These are phyloP conservation scores for Rhinocladiella similis DNA, from an alignment of 2,329 filamentous ascomycete genomes.

Conservation along the genomic window DNA sequence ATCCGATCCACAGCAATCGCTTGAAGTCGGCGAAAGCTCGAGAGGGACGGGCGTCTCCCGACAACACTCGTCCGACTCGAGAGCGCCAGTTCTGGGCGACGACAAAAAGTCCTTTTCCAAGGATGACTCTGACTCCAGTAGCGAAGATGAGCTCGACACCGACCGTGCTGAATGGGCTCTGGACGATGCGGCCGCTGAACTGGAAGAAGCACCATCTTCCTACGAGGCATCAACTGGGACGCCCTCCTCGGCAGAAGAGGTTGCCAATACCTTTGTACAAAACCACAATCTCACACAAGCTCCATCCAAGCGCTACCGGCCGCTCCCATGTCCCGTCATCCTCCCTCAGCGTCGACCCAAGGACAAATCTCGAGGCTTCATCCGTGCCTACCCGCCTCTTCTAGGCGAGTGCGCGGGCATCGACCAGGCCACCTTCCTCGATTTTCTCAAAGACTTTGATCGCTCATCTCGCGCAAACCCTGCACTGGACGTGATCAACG, in stretches of 20 bases:
- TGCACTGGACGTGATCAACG: slow-evolving; percentile 27
- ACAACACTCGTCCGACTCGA: neutral
- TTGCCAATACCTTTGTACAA: slow-evolving; percentile 15
- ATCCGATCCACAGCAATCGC: neutral
- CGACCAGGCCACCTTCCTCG: slow-evolving; percentile 49
- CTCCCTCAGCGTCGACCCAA: slow-evolving; percentile 55
- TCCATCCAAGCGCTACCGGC: slow-evolving; percentile 6
- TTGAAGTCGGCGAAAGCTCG: slow-evolving; percentile 8
- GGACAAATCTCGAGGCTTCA: slow-evolving; percentile 51
- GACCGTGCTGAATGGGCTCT: slow-evolving; percentile 23
- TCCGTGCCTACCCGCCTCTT: slow-evolving; percentile 55
- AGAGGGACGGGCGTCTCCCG: neutral
- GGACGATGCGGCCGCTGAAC: slow-evolving; percentile 23
- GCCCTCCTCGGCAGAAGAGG: slow-evolving; percentile 11
- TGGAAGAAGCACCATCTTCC: slow-evolving; percentile 11
- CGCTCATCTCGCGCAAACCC: slow-evolving; percentile 20
- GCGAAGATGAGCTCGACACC: slow-evolving; percentile 19
- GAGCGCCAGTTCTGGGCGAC: too few relatives aligned
- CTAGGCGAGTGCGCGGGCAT: slow-evolving; percentile 47
- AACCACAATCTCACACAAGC: slow-evolving; percentile 4
- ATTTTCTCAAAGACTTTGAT: slow-evolving; percentile 52
- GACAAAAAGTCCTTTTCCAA: too few relatives aligned
- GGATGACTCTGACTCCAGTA: slow-evolving; percentile 12
- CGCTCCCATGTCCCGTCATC: slow-evolving; percentile 47
- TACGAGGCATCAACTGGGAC: slow-evolving; percentile 6